Percentiles rank a stretch among this genome's conserved stretches.
These are phyloP conservation scores for Noccaea bulbosa DNA, from an alignment of 345 rosid genomes.

Conservation along the genomic window DNA sequence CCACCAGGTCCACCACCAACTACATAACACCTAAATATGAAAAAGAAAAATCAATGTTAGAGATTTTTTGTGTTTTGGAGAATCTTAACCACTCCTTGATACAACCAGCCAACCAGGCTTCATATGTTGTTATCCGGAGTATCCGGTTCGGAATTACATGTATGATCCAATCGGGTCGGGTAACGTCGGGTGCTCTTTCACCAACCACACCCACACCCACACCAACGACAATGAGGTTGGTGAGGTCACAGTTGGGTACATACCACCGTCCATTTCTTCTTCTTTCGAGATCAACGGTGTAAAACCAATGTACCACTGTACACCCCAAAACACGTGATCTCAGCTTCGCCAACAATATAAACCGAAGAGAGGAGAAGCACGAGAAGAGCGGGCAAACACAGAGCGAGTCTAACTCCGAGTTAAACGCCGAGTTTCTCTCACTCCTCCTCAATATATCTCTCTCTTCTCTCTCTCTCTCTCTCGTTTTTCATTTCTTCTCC, in stretches of 20 bases:
- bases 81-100: background rate
- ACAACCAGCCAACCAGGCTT: too few species aligned
- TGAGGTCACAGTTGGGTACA: background rate
- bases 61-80: background rate
- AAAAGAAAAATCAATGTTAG: background rate
- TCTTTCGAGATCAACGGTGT: slow-evolving; percentile 11
- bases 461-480: slow-evolving; percentile 10
- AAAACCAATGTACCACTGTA: background rate
- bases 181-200: slow-evolving; percentile 10
- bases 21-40: background rate
- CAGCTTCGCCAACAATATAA: slow-evolving; percentile 37
- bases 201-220: slow-evolving; percentile 41
- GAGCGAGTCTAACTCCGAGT: slow-evolving; percentile 42
- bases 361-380: slow-evolving; percentile 30
- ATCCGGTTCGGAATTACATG: slow-evolving; percentile 8
- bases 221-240: slow-evolving; percentile 42
- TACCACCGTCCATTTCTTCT: slow-evolving; percentile 11
- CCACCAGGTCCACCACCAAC: slow-evolving; percentile 9
- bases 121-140: background rate
- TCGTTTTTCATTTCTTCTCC: slow-evolving; percentile 26
- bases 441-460: slow-evolving; percentile 20
- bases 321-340: slow-evolving; percentile 22
- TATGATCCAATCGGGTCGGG: slow-evolving; percentile 25
- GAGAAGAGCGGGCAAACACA: slow-evolving; percentile 45
- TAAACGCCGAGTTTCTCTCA: slow-evolving; percentile 32